phyloP scores from a whole-genome alignment of 139 green algal genomes.

The Picochlorum costavermella region DNA sequence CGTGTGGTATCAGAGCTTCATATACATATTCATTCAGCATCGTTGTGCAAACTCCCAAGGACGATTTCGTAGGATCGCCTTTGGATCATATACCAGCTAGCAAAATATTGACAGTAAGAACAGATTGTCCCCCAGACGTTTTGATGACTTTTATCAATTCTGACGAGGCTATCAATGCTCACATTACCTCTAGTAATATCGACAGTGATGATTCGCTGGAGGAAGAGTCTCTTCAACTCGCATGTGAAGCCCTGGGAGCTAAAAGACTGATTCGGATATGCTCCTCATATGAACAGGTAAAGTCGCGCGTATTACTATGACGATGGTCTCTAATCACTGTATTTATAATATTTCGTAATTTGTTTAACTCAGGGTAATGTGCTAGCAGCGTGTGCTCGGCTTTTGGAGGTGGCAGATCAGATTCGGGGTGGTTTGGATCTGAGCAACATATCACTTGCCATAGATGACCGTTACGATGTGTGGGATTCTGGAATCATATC shows the following conservation, averaged over 20 bases:
- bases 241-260: slow-evolving; percentile 34
- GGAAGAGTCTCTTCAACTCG: slow-evolving; percentile 31
- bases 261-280: slow-evolving; percentile 52
- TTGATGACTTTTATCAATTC: slow-evolving; percentile 67
- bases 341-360: slow-evolving; percentile 14
- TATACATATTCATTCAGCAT: slow-evolving; percentile 59
- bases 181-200: slow-evolving; percentile 29
- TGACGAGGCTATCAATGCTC: slow-evolving; percentile 39
- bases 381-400: slow-evolving; percentile 47
- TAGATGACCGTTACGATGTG: slow-evolving; percentile 90
- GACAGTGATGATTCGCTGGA: slow-evolving; percentile 25
- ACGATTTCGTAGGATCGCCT: slow-evolving; percentile 34
- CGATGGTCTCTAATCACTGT: not conserved
- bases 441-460: slow-evolving; percentile 50
- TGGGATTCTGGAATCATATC: slow-evolving; percentile 89
- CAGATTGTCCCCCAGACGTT: slow-evolving; percentile 62
- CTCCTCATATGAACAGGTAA: slow-evolving; percentile 31
- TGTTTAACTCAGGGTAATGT: slow-evolving; percentile 24
- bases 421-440: slow-evolving; percentile 69
- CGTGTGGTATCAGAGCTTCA: slow-evolving; percentile 16
- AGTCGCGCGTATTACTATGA: not conserved
- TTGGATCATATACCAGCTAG: slow-evolving; percentile 64
- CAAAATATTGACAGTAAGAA: slow-evolving; percentile 75
- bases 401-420: slow-evolving; percentile 61
- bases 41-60: slow-evolving; percentile 64